These are phyloP conservation scores for Aegle marmelos DNA, from an alignment of 345 rosid species.

Conservation along the genomic window DNA sequence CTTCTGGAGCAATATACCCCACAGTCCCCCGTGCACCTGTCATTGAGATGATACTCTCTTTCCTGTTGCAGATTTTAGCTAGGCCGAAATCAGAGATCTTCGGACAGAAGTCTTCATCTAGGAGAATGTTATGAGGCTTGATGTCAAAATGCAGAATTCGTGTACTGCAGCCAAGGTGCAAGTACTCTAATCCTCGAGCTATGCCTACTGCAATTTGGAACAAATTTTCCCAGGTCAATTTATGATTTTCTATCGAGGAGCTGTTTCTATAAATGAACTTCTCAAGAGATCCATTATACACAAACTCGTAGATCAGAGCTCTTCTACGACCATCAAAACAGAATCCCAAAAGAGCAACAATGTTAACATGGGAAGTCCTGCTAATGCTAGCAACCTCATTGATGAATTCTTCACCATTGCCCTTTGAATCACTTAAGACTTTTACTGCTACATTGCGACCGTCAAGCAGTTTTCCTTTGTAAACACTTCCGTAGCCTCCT, in stretches of 20 bases:
- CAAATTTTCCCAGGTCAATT: no score
- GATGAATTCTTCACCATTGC: constrained; percentile 1
- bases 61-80: not conserved
- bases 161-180: no score
- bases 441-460: not conserved
- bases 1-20: constrained; percentile 1
- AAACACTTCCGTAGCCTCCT: constrained; percentile 4
- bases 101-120: no score
- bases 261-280: no score
- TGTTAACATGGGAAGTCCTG: not conserved
- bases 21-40: not conserved
- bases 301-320: not conserved
- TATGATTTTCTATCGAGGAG: no score
- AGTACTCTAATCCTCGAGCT: no score
- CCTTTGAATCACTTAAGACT: not conserved
- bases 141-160: no score
- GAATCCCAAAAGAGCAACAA: not conserved
- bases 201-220: no score
- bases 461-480: not conserved
- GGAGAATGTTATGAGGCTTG: no score
- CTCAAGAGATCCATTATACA: no score
- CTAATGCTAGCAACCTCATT: constrained; percentile 6
- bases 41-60: not conserved
- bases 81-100: not conserved
- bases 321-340: not conserved